Evolutionary conservation across 495 filamentous ascomycete species (phyloP).

Genomic region (Elaphomyces granulatus): DNA sequence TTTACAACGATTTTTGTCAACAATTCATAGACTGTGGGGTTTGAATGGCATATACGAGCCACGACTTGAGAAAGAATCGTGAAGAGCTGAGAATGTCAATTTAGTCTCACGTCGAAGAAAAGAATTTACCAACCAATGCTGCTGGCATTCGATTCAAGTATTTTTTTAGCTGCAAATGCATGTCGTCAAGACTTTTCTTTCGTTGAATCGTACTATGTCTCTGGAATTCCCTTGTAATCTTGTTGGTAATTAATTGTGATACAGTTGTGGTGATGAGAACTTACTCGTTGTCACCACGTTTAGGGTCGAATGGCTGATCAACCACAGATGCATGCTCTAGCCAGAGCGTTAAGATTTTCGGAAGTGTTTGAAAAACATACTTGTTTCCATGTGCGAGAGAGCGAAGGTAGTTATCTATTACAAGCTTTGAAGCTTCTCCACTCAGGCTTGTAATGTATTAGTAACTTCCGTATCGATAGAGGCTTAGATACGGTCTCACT

Average conservation of each 20-base stretch:
- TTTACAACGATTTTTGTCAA: slow-evolving; percentile 68
- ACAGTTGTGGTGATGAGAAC: slow-evolving; percentile 5
- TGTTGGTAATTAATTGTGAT: slow-evolving; percentile 1
- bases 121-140: slow-evolving; percentile 37
- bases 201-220: slow-evolving; percentile 39
- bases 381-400: slow-evolving; percentile 80
- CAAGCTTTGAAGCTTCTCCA: slow-evolving; percentile 74
- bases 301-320: slow-evolving; percentile 50
- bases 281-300: slow-evolving; percentile 44
- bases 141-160: slow-evolving; percentile 62
- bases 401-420: slow-evolving; percentile 84
- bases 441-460: slow-evolving; percentile 25
- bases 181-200: slow-evolving; percentile 48
- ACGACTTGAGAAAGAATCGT: slow-evolving; percentile 87
- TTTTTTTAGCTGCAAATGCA: slow-evolving; percentile 61
- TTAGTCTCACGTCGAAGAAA: background rate
- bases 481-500: slow-evolving; percentile 17
- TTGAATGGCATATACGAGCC: slow-evolving; percentile 77
- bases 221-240: slow-evolving; percentile 37
- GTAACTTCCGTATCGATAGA: background rate
- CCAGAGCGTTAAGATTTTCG: slow-evolving; percentile 84
- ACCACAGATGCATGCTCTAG: slow-evolving; percentile 72
- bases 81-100: slow-evolving; percentile 45
- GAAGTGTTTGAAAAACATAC: slow-evolving; percentile 87
- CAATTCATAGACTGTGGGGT: slow-evolving; percentile 55